phyloP scores from a whole-genome alignment of 306 rosid genomes.

The Glycine latifolia region DNA sequence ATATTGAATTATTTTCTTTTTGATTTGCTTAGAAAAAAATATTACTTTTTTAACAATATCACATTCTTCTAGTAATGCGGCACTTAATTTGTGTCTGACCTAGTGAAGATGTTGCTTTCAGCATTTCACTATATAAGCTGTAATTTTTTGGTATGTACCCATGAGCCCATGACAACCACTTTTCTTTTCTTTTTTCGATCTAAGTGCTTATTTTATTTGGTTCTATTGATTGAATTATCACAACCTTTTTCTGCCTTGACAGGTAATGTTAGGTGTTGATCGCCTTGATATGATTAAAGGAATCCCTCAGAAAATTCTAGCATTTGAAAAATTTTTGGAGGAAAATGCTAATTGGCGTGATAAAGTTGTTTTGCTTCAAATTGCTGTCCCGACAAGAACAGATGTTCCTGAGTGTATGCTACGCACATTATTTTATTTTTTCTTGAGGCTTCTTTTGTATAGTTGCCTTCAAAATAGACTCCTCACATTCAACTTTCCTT shows the following conservation, averaged over 20 bases:
- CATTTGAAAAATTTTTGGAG: slow-evolving; percentile 90
- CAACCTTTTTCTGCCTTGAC: slow-evolving; percentile 43
- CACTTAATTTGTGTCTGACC: not conserved
- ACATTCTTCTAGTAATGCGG: not conserved
- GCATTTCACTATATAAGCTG: not conserved
- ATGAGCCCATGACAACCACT: not conserved
- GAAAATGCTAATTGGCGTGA: slow-evolving; percentile 78
- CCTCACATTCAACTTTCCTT: slow-evolving; percentile 3
- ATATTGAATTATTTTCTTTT: not conserved
- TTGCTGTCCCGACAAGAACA: slow-evolving; percentile 95
- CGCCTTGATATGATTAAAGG: slow-evolving; percentile 98
- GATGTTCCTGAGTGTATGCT: slow-evolving; percentile 94
- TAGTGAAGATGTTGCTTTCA: not conserved
- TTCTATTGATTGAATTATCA: slow-evolving; percentile 31
- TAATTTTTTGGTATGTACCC: not conserved
- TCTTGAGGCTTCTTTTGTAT: slow-evolving; percentile 33
- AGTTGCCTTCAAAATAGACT: slow-evolving; percentile 35
- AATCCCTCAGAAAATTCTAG: slow-evolving; percentile 93
- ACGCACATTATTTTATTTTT: slow-evolving; percentile 40
- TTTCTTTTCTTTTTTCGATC: slow-evolving; percentile 12
- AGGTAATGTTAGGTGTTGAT: slow-evolving; percentile 96
- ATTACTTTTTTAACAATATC: not conserved
- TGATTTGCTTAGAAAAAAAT: not conserved
- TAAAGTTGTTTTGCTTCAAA: slow-evolving; percentile 91
- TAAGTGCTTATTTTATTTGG: slow-evolving; percentile 15